phyloP scores from a whole-genome alignment of 768 basidiomycete genomes.

The Tricholoma sp. region DNA sequence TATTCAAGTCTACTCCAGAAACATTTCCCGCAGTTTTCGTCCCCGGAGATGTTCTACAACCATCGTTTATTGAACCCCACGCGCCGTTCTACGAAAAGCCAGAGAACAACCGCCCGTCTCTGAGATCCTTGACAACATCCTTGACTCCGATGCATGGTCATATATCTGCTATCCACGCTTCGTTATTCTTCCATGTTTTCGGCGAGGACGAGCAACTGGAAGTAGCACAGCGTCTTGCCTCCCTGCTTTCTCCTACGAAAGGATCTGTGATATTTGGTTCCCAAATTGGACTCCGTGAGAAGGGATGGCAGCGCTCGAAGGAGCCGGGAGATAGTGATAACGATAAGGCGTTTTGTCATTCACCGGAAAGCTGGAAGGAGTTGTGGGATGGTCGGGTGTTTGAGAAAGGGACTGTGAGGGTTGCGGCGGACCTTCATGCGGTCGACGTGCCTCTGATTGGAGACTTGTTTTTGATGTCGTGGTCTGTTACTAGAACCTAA shows the following conservation, averaged over 20 bases:
- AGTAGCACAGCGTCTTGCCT: conserved; percentile 36
- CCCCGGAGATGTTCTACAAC: conserved; percentile 43
- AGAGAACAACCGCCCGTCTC: conserved; percentile 14
- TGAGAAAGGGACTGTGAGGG: conserved; percentile 24
- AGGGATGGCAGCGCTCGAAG: conserved; percentile 14
- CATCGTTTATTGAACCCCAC: conserved; percentile 27
- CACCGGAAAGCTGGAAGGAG: conserved; percentile 28
- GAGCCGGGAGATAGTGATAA: background rate
- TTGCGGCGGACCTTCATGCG: conserved; percentile 19
- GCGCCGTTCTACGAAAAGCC: conserved; percentile 18
- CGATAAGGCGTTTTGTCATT: conserved; percentile 28
- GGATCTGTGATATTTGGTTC: conserved; percentile 44
- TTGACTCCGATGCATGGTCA: conserved; percentile 42
- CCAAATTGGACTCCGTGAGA: conserved; percentile 29
- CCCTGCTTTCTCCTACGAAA: conserved; percentile 34
- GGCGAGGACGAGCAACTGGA: conserved; percentile 30
- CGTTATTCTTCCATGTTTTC: conserved; percentile 53
- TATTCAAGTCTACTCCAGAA: conserved; percentile 40
- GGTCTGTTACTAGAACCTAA: background rate
- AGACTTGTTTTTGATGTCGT: background rate
- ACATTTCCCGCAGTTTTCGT: conserved; percentile 47
- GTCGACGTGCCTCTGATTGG: conserved; percentile 6
- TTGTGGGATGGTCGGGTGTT: conserved; percentile 34
- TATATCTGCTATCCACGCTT: conserved; percentile 44
- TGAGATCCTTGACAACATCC: conserved; percentile 27